These are phyloP conservation scores for Cyberlindnera petersonii DNA, from an alignment of 805 yeast species.

Conservation along the genomic window DNA sequence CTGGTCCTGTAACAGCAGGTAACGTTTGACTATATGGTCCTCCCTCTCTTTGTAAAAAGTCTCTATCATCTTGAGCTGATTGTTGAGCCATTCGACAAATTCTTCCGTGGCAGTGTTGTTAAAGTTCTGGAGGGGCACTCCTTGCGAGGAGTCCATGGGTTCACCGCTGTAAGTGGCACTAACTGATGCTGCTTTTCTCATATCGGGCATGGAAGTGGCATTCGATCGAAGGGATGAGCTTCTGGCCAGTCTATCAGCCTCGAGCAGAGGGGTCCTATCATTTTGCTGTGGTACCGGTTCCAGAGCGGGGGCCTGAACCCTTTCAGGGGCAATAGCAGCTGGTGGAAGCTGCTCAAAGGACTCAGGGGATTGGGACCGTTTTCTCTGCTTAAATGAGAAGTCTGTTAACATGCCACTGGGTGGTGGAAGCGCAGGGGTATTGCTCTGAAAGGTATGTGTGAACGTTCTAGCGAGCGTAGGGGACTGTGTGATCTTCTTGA, in stretches of 20 bases:
- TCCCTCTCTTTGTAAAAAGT: conserved; percentile 59
- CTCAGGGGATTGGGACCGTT: background rate
- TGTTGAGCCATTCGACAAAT: conserved; percentile 66
- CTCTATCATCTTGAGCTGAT: conserved; percentile 57
- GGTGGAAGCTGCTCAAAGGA: conserved; percentile 22
- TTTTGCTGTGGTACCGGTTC: conserved; percentile 5
- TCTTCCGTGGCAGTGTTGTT: conserved; percentile 38
- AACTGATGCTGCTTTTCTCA: background rate
- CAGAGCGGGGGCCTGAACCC: conserved; percentile 12
- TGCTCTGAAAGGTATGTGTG: background rate
- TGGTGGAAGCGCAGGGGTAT: conserved; percentile 7
- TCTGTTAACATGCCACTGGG: conserved; percentile 1
- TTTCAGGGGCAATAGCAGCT: conserved; percentile 18
- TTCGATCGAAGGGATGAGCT: background rate
- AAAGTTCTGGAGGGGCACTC: conserved; percentile 18
- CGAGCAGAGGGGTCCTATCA: conserved; percentile 25
- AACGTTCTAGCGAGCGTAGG: conserved; percentile 10
- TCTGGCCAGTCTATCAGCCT: conserved; percentile 1
- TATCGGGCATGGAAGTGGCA: background rate
- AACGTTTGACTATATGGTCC: conserved; percentile 54
- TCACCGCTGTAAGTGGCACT: conserved; percentile 23
- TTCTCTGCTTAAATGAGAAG: conserved; percentile 8
- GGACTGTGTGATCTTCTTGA: conserved; percentile 24
- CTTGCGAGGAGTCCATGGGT: conserved; percentile 5
- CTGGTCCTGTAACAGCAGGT: conserved; percentile 62